Conservation (phyloP, 192 early-diverging fungal species). For the Glomus cerebriforme region DNA sequence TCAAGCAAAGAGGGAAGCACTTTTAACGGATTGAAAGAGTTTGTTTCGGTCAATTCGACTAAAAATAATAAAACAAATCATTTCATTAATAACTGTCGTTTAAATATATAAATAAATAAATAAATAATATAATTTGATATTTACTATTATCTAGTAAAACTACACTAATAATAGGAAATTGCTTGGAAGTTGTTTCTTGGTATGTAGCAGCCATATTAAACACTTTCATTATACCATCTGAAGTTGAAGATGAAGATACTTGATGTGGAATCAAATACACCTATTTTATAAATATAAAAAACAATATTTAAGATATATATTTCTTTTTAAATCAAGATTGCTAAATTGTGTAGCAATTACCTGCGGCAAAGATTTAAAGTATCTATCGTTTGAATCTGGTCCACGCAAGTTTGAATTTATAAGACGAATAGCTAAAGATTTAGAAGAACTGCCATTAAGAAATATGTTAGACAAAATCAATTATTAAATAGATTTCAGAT, state of each 20-base stretch:
- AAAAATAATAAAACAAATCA: background rate
- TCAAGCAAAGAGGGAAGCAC: background rate
- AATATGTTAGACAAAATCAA: no score
- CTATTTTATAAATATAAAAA: background rate
- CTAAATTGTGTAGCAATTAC: background rate
- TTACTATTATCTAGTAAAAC: slow-evolving; percentile 24
- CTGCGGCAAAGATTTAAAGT: slow-evolving; percentile 26
- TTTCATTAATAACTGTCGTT: background rate
- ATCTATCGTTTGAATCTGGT: slow-evolving; percentile 14
- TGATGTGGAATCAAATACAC: slow-evolving; percentile 22
- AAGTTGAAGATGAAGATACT: slow-evolving; percentile 30
- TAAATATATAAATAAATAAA: background rate
- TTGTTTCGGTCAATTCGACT: slow-evolving; percentile 28
- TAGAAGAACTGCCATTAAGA: background rate
- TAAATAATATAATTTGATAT: background rate
- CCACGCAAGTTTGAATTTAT: slow-evolving; percentile 30
- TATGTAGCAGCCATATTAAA: slow-evolving; percentile 26
- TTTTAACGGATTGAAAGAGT: background rate
- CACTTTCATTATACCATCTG: slow-evolving; percentile 22
- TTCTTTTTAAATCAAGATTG: no score
- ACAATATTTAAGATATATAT: no score
- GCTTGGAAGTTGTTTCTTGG: slow-evolving; percentile 12
- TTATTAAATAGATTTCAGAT: no score
- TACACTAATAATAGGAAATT: slow-evolving; percentile 17
- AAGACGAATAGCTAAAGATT: slow-evolving; percentile 26